Base-by-base conservation (phyloP, 306 rosid species). In the Hylodesmum podocarpum region DNA sequence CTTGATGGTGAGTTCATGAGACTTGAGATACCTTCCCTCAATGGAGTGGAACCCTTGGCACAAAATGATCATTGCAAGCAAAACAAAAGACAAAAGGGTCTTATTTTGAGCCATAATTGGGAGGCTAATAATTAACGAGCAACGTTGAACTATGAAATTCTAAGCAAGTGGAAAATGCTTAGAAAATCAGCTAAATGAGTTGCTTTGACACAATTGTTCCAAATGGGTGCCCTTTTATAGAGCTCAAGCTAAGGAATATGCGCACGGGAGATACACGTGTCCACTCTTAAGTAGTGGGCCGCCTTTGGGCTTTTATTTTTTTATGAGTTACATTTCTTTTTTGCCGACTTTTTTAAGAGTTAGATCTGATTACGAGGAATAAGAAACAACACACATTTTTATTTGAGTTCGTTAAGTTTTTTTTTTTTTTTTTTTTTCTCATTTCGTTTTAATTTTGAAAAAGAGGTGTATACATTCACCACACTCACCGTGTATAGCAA, bases 1-100 rank as follows among this genome's bases (percentile, higher is more conserved):
- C 6, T 77, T 10, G 8, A 62, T 69, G 27, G 7, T 57, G n/a
- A n/a, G n/a, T 55, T 65, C 64, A 12, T 41, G 74, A 7, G 43
- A 64, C 47, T 78, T 83, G 36, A 90, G 80, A 37, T 24, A 22
- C 47, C 96, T 70, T 70, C 86, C 89, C 39, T 86, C 78, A 0
- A 50, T 41, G 27, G 70, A 65, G 16, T 3, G 24, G 25, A 75
- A 67, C 16, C 53, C 64, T 18, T 25, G 66, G 68, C 70, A 73
- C 4, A 81, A 50, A 66, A 81, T 39, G 0, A 86, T 22, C 21
- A 86, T 25, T 11, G 82, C 73, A 24, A 88, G 5, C 13, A 82
- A 34, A 70, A 80, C 28, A 16, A 66, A 29, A 11, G 34, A 2
- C 47, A 73, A 29, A 37, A 80, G 1, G 25, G 40, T 22, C 47